phyloP scores from a whole-genome alignment of 371 early-diverging fungal genomes.

The Actinomucor elegans region DNA sequence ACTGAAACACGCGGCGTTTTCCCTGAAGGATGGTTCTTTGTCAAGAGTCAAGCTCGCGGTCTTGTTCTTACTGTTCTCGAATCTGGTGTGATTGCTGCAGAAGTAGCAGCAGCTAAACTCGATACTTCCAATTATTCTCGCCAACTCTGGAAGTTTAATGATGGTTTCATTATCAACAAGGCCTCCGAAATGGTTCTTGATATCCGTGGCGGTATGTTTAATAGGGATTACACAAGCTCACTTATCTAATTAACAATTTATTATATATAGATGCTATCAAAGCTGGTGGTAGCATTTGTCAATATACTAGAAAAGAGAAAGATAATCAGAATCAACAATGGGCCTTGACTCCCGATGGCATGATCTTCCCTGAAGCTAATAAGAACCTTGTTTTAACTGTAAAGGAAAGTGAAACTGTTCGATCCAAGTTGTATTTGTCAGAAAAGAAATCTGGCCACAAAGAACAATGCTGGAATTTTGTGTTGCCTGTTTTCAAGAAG shows the following conservation, averaged over 20 bases:
- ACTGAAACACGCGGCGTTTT: slow-evolving; percentile 37
- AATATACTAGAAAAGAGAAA: slow-evolving; percentile 37
- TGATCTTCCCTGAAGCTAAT: slow-evolving; percentile 27
- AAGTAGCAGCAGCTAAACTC: slow-evolving; percentile 49
- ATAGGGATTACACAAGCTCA: background rate
- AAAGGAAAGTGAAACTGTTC: slow-evolving; percentile 24
- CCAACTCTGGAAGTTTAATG: slow-evolving; percentile 58
- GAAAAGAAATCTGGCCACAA: slow-evolving; percentile 32
- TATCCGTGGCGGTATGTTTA: slow-evolving; percentile 52
- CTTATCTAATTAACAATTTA: background rate
- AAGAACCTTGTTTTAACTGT: slow-evolving; percentile 32
- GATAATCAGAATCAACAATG: slow-evolving; percentile 41
- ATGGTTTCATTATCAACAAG: slow-evolving; percentile 57
- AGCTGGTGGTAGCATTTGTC: slow-evolving; percentile 36
- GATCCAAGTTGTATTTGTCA: slow-evolving; percentile 24
- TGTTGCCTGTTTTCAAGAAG: slow-evolving; percentile 50
- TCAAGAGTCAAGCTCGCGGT: slow-evolving; percentile 56
- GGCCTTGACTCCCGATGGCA: slow-evolving; percentile 39
- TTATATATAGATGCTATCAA: slow-evolving; percentile 28
- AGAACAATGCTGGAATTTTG: slow-evolving; percentile 52
- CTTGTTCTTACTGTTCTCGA: slow-evolving; percentile 47
- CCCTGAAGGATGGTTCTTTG: slow-evolving; percentile 63
- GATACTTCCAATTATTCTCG: slow-evolving; percentile 50
- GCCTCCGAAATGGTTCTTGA: slow-evolving; percentile 59
- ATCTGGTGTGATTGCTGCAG: slow-evolving; percentile 26